phyloP scores from a whole-genome alignment of 495 filamentous ascomycete genomes.

The Amniculicola lignicola region DNA sequence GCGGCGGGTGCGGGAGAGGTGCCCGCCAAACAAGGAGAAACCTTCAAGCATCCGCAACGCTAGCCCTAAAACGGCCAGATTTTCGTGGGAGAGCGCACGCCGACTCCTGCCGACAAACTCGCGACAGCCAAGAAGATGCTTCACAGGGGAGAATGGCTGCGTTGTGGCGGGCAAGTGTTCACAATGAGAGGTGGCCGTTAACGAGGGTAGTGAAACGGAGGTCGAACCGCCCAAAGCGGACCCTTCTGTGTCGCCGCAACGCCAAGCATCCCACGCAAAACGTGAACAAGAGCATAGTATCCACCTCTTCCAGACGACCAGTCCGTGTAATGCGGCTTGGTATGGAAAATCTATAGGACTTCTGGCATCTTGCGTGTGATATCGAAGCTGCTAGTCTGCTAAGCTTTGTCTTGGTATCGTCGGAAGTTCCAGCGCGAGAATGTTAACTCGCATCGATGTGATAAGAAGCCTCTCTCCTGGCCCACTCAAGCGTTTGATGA shows the following conservation, averaged over 20 bases:
- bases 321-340: constrained; percentile 9
- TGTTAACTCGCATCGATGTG: not conserved
- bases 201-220: not conserved
- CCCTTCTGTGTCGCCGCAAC: not conserved
- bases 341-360: constrained; percentile 1
- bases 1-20: not conserved
- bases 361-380: not conserved
- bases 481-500: not conserved
- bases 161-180: constrained; percentile 15
- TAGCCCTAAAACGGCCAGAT: not conserved
- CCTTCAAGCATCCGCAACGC: not conserved
- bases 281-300: not conserved
- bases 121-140: not conserved
- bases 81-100: not conserved
- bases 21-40: not conserved
- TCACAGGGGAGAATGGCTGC: not conserved
- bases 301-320: constrained; percentile 20
- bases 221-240: constrained; percentile 26
- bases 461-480: not conserved
- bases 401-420: not conserved
- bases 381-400: not conserved
- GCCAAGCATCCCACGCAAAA: constrained; percentile 26
- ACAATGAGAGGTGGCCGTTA: not conserved
- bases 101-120: constrained; percentile 5
- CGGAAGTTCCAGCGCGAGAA: not conserved